Percentiles rank a stretch among this genome's conserved stretches.
These are phyloP conservation scores for Rhizophlyctis rosea DNA, from an alignment of 192 early-diverging fungal genomes.

Conservation along the genomic window DNA sequence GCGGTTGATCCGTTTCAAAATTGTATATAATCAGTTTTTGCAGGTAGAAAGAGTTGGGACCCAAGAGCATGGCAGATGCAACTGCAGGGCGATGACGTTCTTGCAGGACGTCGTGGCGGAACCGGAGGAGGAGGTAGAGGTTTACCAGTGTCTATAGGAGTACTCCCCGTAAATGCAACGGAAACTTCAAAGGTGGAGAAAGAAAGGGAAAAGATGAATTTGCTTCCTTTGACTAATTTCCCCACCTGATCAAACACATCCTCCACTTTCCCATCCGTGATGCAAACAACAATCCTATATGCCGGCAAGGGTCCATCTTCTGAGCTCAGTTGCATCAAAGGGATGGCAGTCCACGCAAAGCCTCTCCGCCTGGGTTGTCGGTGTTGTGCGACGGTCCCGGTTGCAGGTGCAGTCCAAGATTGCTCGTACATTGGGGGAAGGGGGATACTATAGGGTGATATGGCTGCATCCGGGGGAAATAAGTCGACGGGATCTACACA, in stretches of 20 bases:
- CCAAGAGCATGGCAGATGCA: not conserved
- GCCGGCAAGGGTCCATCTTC: not conserved
- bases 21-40: not conserved
- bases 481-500: not conserved
- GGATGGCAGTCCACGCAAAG: not conserved
- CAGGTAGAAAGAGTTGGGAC: not conserved
- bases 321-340: not conserved
- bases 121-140: not conserved
- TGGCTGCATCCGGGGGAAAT: not conserved
- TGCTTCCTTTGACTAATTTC: not conserved
- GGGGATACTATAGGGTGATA: not conserved
- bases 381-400: not conserved
- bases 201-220: not conserved
- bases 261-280: too few species aligned
- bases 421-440: not conserved
- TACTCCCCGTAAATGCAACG: not conserved
- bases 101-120: not conserved
- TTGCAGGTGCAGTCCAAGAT: not conserved
- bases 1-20: not conserved
- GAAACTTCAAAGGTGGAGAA: not conserved
- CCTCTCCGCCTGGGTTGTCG: not conserved
- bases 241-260: too few species aligned
- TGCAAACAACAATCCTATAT: not conserved
- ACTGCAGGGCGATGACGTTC: not conserved
- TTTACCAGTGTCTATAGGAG: not conserved